phyloP scores from a whole-genome alignment of 371 early-diverging fungal species.

The Rhizopus sp. region DNA sequence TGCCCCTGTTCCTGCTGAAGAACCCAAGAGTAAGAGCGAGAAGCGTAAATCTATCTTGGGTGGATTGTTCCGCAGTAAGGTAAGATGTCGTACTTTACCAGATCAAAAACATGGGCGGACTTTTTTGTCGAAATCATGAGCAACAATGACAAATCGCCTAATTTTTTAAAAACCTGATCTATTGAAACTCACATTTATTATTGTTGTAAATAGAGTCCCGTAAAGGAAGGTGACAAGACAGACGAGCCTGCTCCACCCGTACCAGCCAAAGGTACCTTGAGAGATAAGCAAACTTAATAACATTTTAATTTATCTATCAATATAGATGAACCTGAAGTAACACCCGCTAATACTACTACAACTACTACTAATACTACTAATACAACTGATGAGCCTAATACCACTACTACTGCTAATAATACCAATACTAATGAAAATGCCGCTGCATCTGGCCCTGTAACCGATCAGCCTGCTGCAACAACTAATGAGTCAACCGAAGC shows the following conservation, averaged over 20 bases:
- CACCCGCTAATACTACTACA: background rate
- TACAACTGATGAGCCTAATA: constrained; percentile 2
- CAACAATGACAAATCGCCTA: background rate
- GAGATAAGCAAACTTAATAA: background rate
- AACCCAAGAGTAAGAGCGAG: constrained; percentile 10
- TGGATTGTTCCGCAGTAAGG: constrained; percentile 30
- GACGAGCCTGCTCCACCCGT: constrained; percentile 14
- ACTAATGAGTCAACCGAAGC: constrained; percentile 9
- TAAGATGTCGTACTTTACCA: constrained; percentile 14
- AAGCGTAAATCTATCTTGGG: constrained; percentile 30
- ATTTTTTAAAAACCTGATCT: too few species aligned
- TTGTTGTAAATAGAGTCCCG: constrained; percentile 21
- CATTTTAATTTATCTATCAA: background rate
- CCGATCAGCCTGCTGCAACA: background rate
- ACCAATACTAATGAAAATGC: constrained; percentile 10
- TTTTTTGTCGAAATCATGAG: background rate
- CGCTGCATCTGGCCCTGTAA: constrained; percentile 7
- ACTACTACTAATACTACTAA: constrained; percentile 11
- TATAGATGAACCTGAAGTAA: constrained; percentile 1
- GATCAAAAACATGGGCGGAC: constrained; percentile 9
- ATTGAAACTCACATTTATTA: background rate
- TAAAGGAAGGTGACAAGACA: constrained; percentile 18
- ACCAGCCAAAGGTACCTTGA: constrained; percentile 11
- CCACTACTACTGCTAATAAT: constrained; percentile 8
- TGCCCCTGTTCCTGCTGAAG: constrained; percentile 4